phyloP scores from a whole-genome alignment of 106 monocot genomes.

The Narthecium ossifragum region DNA sequence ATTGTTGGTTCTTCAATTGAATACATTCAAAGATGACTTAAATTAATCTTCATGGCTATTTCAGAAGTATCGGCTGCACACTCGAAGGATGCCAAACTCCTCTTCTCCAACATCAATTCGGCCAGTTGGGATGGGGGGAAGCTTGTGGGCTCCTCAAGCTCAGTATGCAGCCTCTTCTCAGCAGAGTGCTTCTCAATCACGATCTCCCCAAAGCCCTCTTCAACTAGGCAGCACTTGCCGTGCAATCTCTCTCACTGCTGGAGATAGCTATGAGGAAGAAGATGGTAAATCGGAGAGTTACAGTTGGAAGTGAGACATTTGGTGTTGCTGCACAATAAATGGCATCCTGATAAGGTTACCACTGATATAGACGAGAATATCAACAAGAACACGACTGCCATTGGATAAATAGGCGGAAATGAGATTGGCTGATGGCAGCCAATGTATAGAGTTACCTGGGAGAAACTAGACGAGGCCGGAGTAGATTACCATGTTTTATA shows the following conservation, averaged over 20 bases:
- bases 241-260: constrained; percentile 27
- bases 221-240: constrained; percentile 25
- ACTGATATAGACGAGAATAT: not conserved
- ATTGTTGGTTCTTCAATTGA: not conserved
- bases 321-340: not conserved
- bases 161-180: constrained; percentile 17
- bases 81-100: constrained; percentile 40
- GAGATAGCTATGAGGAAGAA: constrained; percentile 58
- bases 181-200: constrained; percentile 42
- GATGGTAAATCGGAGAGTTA: constrained; percentile 77
- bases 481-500: not conserved
- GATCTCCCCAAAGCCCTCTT: constrained; percentile 82
- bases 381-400: not conserved
- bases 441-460: constrained; percentile 6
- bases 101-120: constrained; percentile 4
- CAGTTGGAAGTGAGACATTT: constrained; percentile 49
- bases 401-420: not conserved
- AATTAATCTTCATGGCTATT: not conserved
- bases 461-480: not conserved
- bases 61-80: constrained; percentile 91
- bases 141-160: constrained; percentile 35
- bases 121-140: constrained; percentile 22
- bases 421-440: constrained; percentile 1
- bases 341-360: not conserved
- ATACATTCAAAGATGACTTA: not conserved